Base-by-base conservation (phyloP, 2,329 filamentous ascomycete genomes). In the Hypoxylon sp. region DNA sequence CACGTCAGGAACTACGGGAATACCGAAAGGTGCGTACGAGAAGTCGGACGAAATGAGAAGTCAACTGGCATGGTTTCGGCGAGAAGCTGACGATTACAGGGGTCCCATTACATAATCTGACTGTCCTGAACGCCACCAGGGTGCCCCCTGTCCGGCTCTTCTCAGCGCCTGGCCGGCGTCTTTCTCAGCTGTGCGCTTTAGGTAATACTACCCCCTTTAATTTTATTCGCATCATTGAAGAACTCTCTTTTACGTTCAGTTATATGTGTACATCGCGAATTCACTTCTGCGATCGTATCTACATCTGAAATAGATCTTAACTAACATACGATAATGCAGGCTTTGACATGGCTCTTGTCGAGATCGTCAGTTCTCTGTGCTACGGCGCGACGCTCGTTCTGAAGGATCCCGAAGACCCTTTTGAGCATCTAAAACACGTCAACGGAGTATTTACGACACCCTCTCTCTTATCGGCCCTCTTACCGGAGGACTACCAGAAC, bases 301-400 rank as follows among this genome's bases (percentile, higher is more conserved):
- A 17, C 13, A 14, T 17, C 37, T 39, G 14, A 2, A 39, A 11
- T 17, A 5, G 14, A 6, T 39, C 1, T 19, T 2, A 19, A 19
- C n/a, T 42, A 5, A 42, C 2, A 17, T 10, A 3, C 5, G 13
- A 42, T 19, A 17, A 17, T 42, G 17, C 39, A 42, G 39, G 39
- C n/a, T 42, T 42, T 14, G 39, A 42, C 3, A 42, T 42, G 39
- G 13, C n/a, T 17, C n/a, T 42, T 6, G n/a, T 42, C 6, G 39
- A 42, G 39, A 19, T 42, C n/a, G 39, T 19, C n/a, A 37, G 46
- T n/a, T 52, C 54, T 6, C 63, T 70, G 10, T 67, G 67, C 31
- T 64, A 70, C 46, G 67, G 67, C 22, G 67, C 52, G 13, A 70
- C 63, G 9, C 63, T 67, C 9, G 67, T 70, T n/a, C 52, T 70